Base-by-base conservation (phyloP, 768 basidiomycete genomes). In the Boletus pseudo-olivaceus region DNA sequence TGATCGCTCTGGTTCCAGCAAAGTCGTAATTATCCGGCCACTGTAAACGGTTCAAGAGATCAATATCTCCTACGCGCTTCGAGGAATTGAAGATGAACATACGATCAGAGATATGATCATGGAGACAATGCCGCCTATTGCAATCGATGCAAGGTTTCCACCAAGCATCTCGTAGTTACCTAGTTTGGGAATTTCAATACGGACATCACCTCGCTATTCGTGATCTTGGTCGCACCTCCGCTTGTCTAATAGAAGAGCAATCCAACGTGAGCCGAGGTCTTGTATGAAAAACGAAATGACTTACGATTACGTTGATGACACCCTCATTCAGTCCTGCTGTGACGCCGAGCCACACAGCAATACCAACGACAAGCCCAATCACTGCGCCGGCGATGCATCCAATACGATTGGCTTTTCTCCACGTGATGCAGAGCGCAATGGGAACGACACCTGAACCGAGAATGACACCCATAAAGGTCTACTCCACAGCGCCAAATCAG, bases 391-490 rank as follows among this genome's bases (percentile, higher is more conserved):
- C 72, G 49, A 93, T 80, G 65, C 90, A 92, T 8, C 90, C 95
- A 72, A 79, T 81, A 65, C 88, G 90, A 73, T 92, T 97, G 23
- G 92, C 90, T 64, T 84, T 87, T 54, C 74, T 79, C 90, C 92
- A 94, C 3, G 90, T 87, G 51, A 95, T 82, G 59, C 84, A 88
- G 20, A 93, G 75, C 0, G 93, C 93, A 58, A 95, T 90, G 1
- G 92, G 91, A 4, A 87, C 87, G 47, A 96, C 94, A 4, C 81
- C 92, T 2, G 86, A 88, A 2, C 93, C 91, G 12, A 93, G 79
- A 37, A 91, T 82, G 46, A 90, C 87, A 3, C 92, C 91, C 90
- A 92, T 92, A 70, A 91, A 90, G 7, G 85, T 88, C 88, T 90
- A 53, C 14, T 29, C 6, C 44, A 46, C 7, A 30, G n/a, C 11